Evolutionary conservation across 257 asterid genomes (phyloP).

Genomic region (Solanum chiquidenum): DNA sequence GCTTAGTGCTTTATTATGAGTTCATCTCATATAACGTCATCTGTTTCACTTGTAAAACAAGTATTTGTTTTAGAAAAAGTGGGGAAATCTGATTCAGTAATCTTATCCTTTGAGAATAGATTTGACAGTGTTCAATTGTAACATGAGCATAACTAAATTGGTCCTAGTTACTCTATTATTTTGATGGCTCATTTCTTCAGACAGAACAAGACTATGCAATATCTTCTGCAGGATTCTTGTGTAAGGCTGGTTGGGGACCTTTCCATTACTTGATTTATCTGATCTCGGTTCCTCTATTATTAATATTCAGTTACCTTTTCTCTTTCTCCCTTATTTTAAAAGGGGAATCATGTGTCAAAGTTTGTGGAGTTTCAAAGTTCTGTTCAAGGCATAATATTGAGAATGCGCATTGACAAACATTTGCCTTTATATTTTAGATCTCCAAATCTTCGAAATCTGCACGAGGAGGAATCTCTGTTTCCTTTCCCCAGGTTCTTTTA

Average conservation of each 20-base stretch:
- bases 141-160: neutral
- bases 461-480: conserved; percentile 82
- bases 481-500: conserved; percentile 77
- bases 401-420: neutral
- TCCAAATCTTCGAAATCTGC: conserved; percentile 73
- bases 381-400: neutral
- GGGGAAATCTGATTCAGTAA: neutral
- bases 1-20: neutral
- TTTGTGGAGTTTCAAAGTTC: neutral
- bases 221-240: neutral
- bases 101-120: neutral
- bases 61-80: neutral
- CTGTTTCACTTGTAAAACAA: neutral
- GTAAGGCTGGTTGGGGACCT: neutral
- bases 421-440: conserved; percentile 27
- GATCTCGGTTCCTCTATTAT: neutral
- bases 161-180: neutral
- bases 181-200: neutral
- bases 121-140: neutral
- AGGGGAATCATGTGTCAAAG: neutral
- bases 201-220: neutral
- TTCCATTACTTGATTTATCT: neutral
- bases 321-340: neutral
- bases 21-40: neutral
- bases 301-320: neutral